Base-by-base conservation (phyloP, 495 filamentous ascomycete genomes). In the Xylaria cubensis region DNA sequence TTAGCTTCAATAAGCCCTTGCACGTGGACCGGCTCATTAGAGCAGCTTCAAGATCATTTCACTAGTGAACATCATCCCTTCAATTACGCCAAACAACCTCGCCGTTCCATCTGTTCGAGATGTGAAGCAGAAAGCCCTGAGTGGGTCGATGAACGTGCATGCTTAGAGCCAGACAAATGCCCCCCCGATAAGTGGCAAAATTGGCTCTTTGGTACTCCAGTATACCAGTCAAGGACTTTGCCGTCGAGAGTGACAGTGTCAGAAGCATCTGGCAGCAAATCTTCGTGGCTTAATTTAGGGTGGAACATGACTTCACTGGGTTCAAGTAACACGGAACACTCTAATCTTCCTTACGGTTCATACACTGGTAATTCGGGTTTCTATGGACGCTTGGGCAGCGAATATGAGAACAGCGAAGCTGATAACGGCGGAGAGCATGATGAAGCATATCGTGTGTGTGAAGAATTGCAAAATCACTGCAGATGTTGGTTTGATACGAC, bases 11-110 rank as follows among this genome's bases (percentile, higher is more conserved):
- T 66, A 17, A 69, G 73, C 13, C 7, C 48, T 2, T 79, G 77
- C 53, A 13, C 66, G 21, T 79, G 75, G 75, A 71, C 75, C 1
- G 77, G 77, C n/a, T 62, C 75, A 10, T 51, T 73, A 26, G 7
- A 65, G 1, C 41, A 73, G 13, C 65, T 79, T 41, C n/a, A 42
- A 9, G 15, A 21, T 32, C 77, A 79, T 48, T 79, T 77, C 29
- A 59, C 56, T 36, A 50, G 64, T 24, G 41, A 63, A 21, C 77
- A 79, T 29, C 71, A 70, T 34, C 39, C 56, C 24, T 77, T 77
- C 50, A 29, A 75, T 0, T 61, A 64, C 13, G 59, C 67, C 13
- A 64, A 48, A 5, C 51, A 46, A 9, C 48, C 67, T 24, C 36
- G 67, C 48, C 72, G 72, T 58, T 55, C 74, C 13, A 67, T 73